Percentiles rank a stretch among this genome's conserved stretches.
phyloP scores from a whole-genome alignment of 2,329 filamentous ascomycete genomes.

The Mycosphaerella sp. region DNA sequence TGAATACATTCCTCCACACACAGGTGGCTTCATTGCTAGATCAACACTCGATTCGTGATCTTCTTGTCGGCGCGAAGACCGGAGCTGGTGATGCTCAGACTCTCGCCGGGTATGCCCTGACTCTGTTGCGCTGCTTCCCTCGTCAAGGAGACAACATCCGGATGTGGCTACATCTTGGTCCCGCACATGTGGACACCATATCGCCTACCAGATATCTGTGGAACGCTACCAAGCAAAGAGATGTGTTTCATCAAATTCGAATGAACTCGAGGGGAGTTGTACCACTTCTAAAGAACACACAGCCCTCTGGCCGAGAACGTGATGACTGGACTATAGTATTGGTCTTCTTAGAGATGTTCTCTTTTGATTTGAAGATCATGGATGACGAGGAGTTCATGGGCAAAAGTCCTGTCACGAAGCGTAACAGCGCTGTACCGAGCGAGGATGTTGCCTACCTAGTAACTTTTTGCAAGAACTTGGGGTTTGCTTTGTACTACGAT shows the following conservation, averaged over 20 bases:
- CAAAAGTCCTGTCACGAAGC: slow-evolving; percentile 32
- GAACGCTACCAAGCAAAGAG: slow-evolving; percentile 56
- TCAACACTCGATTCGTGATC: slow-evolving; percentile 60
- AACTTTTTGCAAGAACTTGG: slow-evolving; percentile 80
- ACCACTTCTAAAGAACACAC: slow-evolving; percentile 44
- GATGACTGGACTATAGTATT: slow-evolving; percentile 85
- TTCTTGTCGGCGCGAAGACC: slow-evolving; percentile 22
- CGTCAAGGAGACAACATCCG: slow-evolving; percentile 76
- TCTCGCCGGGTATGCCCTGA: slow-evolving; percentile 79
- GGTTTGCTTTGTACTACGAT: slow-evolving; percentile 84
- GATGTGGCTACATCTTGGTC: slow-evolving; percentile 82
- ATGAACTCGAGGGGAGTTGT: slow-evolving; percentile 54
- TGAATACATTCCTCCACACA: slow-evolving; percentile 51
- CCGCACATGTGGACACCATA: slow-evolving; percentile 33
- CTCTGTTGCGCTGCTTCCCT: slow-evolving; percentile 79
- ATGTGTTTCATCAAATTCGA: slow-evolving; percentile 52
- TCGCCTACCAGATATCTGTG: slow-evolving; percentile 81
- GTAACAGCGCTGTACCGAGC: slow-evolving; percentile 62
- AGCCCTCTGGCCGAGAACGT: slow-evolving; percentile 29
- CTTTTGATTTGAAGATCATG: slow-evolving; percentile 83
- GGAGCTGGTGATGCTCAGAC: slow-evolving; percentile 56
- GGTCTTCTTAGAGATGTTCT: slow-evolving; percentile 89
- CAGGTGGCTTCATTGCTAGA: slow-evolving; percentile 68
- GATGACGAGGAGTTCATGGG: slow-evolving; percentile 85
- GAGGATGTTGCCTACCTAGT: slow-evolving; percentile 67